Conservation (phyloP, 192 early-diverging fungal species). For the Spizellomyces sp. region DNA sequence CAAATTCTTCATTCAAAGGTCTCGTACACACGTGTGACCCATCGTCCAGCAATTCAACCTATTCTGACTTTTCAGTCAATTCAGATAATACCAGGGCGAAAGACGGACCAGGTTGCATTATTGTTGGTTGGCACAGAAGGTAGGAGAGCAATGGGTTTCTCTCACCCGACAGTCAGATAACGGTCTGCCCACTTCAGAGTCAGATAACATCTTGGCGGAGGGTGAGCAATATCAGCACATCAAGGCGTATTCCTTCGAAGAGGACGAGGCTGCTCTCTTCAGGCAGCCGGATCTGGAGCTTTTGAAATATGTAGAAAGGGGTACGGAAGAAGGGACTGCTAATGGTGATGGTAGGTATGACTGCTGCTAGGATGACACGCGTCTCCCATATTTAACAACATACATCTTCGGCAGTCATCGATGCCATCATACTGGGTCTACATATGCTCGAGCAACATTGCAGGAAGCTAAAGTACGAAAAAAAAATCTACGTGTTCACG, state of each 20-base stretch:
- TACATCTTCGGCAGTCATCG: constrained; percentile 51
- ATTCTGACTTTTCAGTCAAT: too few species aligned
- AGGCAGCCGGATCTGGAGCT: constrained; percentile 50
- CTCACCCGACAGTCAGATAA: background rate
- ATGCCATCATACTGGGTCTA: constrained; percentile 63
- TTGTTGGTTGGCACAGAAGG: constrained; percentile 62
- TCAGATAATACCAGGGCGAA: constrained; percentile 66
- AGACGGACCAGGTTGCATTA: constrained; percentile 64
- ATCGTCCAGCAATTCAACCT: background rate
- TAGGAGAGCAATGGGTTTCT: constrained; percentile 13
- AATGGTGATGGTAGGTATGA: constrained; percentile 58
- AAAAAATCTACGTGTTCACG: constrained; percentile 68
- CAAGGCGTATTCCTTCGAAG: constrained; percentile 20
- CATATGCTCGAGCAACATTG: constrained; percentile 58
- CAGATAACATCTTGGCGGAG: constrained; percentile 54
- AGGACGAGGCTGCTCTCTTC: constrained; percentile 21
- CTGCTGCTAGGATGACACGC: background rate
- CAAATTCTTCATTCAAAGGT: constrained; percentile 48
- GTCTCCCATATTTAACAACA: background rate
- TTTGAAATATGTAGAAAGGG: constrained; percentile 49
- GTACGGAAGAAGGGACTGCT: constrained; percentile 40
- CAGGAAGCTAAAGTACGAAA: constrained; percentile 64
- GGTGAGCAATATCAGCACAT: constrained; percentile 47
- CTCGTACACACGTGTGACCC: background rate
- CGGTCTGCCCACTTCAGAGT: constrained; percentile 40